Evolutionary conservation across 2,329 filamentous ascomycete genomes (phyloP), one percentile per base, ranked within the genome.

Genomic region (Beauveria asiatica): DNA sequence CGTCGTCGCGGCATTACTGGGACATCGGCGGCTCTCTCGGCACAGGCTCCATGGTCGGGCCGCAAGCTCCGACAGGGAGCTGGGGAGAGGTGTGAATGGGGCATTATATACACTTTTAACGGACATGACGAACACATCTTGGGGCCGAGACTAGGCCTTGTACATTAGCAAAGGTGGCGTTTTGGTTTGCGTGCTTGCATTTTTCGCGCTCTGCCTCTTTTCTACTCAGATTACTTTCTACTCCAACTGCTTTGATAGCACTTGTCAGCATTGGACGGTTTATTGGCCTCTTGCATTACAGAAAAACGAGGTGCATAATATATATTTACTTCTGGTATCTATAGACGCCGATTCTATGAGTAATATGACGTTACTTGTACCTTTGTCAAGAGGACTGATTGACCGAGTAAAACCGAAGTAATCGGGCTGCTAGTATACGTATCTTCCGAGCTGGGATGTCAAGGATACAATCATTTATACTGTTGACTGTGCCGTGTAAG

Each of bases 1-100:
- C 84, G 39, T 92, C 89, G 49, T 90, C 86, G 50, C 78, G 91
- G 57, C 90, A 96, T 70, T 97, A 95, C 72, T 97, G 92, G 92
- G 92, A 96, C 71, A 84, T 96, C 65, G 90, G 90, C 27, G 89
- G 85, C 6, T 92, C 86, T 66, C 82, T 91, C 25, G 89, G 89
- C 2, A 92, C 89, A 59, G 88, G 88, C 3, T 89, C 86, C 64
- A 78, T 86, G 63, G 83, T 89, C 70, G 84, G 83, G 2, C 81
- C 83, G 52, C 83, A 82, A 44, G 87, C 85, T 1, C 83, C 82
- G 9, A 84, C 89, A 79, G 89, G 89, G 17, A 86, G 83, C 65
- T 94, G 90, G 90, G 89, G 89, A 10, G 90, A 93, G 74, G 83
- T 88, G 27, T 88, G 66, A 72, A 54, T 53, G 48, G 10, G 7